Evolutionary conservation across 176 grass and related monocot genomes (phyloP).

Genomic region (Tillandsia fasciculata): DNA sequence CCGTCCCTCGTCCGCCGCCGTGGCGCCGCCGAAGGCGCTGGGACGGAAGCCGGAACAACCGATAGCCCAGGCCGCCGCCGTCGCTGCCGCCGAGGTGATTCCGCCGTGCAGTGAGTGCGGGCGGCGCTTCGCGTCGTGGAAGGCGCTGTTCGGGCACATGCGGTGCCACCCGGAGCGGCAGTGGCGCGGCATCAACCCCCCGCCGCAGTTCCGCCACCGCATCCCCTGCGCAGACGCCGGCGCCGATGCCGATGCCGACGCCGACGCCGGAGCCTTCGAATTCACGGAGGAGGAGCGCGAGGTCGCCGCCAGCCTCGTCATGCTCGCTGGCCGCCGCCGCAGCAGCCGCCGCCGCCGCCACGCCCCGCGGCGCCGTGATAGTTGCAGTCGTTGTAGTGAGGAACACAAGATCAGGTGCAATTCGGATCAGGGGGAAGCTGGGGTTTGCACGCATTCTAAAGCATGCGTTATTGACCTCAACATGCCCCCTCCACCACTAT

Average conservation of each 20-base stretch:
- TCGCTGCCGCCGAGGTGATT: no score
- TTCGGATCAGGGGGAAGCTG: neutral
- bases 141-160: constrained; percentile 48
- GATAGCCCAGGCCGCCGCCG: neutral
- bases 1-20: no score
- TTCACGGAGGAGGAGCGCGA: neutral
- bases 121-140: constrained; percentile 31
- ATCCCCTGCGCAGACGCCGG: neutral
- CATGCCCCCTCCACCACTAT: neutral
- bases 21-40: no score
- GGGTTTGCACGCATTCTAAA: neutral
- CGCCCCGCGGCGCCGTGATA: neutral
- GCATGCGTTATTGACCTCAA: neutral
- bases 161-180: constrained; percentile 39
- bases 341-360: neutral
- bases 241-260: no score
- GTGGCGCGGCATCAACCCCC: constrained; percentile 39
- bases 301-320: neutral
- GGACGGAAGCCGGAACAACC: constrained; percentile 2
- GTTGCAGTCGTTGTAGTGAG: neutral
- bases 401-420: neutral
- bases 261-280: neutral
- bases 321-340: neutral
- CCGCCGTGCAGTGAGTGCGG: constrained; percentile 39
- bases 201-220: constrained; percentile 1